Evolutionary conservation across 495 filamentous ascomycete genomes (phyloP), one percentile per base, ranked within the genome.

Genomic region (Neohortaea acidophila): DNA sequence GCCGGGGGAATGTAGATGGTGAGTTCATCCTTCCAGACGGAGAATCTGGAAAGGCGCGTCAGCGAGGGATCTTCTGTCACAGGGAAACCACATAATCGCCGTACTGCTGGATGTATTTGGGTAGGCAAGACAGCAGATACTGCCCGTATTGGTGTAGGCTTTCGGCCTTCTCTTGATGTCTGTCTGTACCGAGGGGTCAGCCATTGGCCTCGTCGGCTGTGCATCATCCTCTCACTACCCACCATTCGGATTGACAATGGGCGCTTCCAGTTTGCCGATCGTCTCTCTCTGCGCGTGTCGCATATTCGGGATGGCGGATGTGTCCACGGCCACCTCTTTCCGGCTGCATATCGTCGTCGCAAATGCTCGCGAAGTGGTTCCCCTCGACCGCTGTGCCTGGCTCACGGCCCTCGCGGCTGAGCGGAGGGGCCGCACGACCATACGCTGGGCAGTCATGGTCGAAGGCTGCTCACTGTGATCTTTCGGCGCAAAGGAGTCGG

Each of bases 21-120:
- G 44, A 99, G 72, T 57, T 99, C 91, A 57, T 99, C 89, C 67
- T 99, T 99, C 91, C 87, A 96, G 21, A 97, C 87, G 26, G 83
- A 84, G 69, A 94, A 94, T 37, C 58, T 61, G 31, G 7, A n/a
- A 13, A 11, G 47, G 15, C 18, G 24, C 8, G 3, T 13, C 33
- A 39, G 26, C 13, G 9, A 14, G n/a, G 11, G 7, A 22, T 4
- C 13, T n/a, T 45, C 7, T 6, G 38, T 33, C 3, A 21, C 9
- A 11, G 7, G 4, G 30, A 9, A 35, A 28, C 13, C 21, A n/a
- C n/a, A 14, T 26, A 8, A 29, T 12, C 13, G 1, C 37, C 36
- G 14, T 35, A 62, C 61, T 99, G 91, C 65, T 99, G 91, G 51
- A 99, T 74, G 61, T 93, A 91, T 67, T 93, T 96, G 41, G 91